Base-by-base conservation (phyloP, 495 filamentous ascomycete genomes). In the Talaromyces stipitatus region DNA sequence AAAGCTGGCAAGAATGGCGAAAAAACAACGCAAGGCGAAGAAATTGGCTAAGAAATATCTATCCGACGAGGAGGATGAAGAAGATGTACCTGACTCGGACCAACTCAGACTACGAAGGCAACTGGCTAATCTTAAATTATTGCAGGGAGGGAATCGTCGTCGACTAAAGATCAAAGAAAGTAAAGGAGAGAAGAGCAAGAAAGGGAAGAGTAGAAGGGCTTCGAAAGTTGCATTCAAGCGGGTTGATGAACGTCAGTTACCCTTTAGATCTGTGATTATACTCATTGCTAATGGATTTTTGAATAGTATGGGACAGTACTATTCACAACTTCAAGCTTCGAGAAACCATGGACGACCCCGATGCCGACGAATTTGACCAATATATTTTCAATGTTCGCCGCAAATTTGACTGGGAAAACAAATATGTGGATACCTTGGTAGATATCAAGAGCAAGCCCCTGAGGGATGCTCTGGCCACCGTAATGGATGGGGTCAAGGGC, bases 311-410 rank as follows among this genome's bases (percentile, higher is more conserved):
- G 85, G 87, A 91, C 61, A 87, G 78, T 59, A 82, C 82, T 7
- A 88, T 90, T 58, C 87, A 92, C 66, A 86, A 90, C 61, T 95
- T 87, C 72, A 90, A 89, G 68, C 80, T 91, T 29, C 88, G 84
- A 36, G 89, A 92, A 64, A 92, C 87, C 11, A 82, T 86, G 14
- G 84, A 92, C 58, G 83, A 88, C 55, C 73, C 78, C 2, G 80
- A 82, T 52, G 84, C 83, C 24, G 82, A 89, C 36, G 86, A 94
- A 61, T 95, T 90, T 66, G 86, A 92, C 61, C 82, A 92, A 58
- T 94, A 87, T 66, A 79, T 92, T 45, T 96, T 96, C 72, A 90
- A 88, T 28, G 88, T 95, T 10, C 83, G 91, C 38, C 84, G 91
- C 55, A 86, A 83, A 51, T 95, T 95, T 64, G 85, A 91, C 65